phyloP scores from a whole-genome alignment of 495 filamentous ascomycete genomes.

The Xylaria venustula region DNA sequence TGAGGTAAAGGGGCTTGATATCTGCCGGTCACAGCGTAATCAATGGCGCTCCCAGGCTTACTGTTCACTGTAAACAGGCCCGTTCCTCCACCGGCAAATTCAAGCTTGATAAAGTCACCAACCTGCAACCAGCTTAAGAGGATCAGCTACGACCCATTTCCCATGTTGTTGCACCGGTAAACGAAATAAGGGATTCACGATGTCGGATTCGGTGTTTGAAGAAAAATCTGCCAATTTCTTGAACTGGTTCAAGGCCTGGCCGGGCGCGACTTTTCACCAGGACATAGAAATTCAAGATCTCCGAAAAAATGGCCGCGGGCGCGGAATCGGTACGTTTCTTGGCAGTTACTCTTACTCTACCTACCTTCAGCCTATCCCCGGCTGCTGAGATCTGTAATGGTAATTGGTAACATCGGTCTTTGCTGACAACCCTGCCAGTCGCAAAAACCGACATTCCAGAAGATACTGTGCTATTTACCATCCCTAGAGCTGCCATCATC shows the following conservation, averaged over 20 bases:
- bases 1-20: too few species aligned
- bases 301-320: conserved; percentile 35
- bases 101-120: too few species aligned
- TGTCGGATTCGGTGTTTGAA: conserved; percentile 32
- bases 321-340: conserved; percentile 42
- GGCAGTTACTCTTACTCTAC: too few species aligned
- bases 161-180: neutral
- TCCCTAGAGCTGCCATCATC: conserved; percentile 45
- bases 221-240: conserved; percentile 37
- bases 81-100: too few species aligned
- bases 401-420: neutral
- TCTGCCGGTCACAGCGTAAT: too few species aligned
- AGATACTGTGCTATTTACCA: conserved; percentile 47
- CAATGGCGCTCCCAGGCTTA: too few species aligned
- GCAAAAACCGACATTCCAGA: conserved; percentile 42
- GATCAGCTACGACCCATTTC: neutral
- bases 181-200: neutral
- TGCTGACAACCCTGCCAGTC: conserved; percentile 28
- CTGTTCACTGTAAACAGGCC: too few species aligned
- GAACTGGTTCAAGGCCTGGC: conserved; percentile 43
- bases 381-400: too few species aligned
- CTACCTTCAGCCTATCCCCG: too few species aligned
- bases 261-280: conserved; percentile 45
- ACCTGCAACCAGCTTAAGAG: too few species aligned
- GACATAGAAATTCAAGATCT: conserved; percentile 46